These are phyloP conservation scores for Alternaria atra DNA, from an alignment of 2,329 filamentous ascomycete genomes.

Conservation along the genomic window DNA sequence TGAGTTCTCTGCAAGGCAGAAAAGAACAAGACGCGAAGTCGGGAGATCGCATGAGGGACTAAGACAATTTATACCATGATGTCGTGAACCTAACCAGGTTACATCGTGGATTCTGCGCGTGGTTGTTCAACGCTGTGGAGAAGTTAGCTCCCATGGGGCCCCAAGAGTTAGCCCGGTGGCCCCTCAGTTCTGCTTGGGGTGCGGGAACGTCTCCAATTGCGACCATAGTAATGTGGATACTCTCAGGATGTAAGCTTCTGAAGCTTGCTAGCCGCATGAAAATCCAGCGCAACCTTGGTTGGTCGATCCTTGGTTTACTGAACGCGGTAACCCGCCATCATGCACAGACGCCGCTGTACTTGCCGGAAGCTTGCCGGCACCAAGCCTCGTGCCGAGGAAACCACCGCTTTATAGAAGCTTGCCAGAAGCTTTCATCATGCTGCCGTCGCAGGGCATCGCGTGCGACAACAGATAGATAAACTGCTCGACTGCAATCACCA, in stretches of 20 bases:
- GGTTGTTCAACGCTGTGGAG: neutral
- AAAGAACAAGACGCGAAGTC: neutral
- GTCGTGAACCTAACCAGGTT: neutral
- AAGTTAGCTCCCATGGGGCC: neutral
- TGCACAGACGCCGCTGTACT: neutral
- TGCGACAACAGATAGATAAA: neutral
- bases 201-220: neutral
- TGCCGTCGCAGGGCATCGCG: no score
- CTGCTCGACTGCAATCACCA: neutral
- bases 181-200: neutral
- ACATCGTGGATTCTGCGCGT: slow-evolving; percentile 1
- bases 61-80: neutral
- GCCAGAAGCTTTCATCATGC: neutral
- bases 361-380: neutral
- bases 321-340: neutral
- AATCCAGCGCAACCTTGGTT: neutral
- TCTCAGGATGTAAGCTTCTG: neutral
- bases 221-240: neutral
- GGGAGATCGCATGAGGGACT: neutral
- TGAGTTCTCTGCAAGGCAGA: neutral
- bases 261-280: neutral
- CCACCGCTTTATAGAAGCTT: neutral
- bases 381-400: neutral
- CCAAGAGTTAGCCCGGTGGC: neutral
- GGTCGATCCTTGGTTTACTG: neutral